phyloP scores from a whole-genome alignment of 352 stramenopile genomes.

The Phytophthora idaei region DNA sequence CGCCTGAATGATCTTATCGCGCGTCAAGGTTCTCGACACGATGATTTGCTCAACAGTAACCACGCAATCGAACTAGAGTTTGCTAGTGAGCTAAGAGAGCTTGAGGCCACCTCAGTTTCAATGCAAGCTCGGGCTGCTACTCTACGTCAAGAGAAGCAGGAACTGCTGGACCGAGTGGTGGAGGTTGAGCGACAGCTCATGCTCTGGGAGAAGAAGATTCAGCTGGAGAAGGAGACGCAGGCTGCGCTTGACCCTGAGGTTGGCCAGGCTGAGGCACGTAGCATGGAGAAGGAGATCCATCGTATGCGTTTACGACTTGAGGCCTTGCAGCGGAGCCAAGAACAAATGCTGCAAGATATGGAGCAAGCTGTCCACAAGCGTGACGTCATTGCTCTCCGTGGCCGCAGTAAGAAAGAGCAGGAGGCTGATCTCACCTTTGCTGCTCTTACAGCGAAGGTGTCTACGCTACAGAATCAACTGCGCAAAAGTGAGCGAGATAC shows the following conservation, averaged over 20 bases:
- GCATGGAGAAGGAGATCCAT: constrained; percentile 97
- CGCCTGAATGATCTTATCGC: constrained; percentile 94
- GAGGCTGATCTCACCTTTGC: constrained; percentile 82
- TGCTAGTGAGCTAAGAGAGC: constrained; percentile 89
- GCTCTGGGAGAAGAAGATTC: constrained; percentile 97
- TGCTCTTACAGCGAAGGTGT: constrained; percentile 86
- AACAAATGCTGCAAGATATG: constrained; percentile 95
- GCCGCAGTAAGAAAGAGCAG: constrained; percentile 78
- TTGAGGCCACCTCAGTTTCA: constrained; percentile 78
- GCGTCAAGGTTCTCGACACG: constrained; percentile 79
- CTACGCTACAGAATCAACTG: constrained; percentile 73
- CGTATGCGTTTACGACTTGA: constrained; percentile 94
- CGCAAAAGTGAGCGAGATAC: constrained; percentile 75
- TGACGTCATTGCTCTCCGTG: constrained; percentile 92
- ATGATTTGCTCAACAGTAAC: constrained; percentile 88
- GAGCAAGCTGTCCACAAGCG: constrained; percentile 94
- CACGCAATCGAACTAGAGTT: constrained; percentile 92
- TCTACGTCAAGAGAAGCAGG: constrained; percentile 86
- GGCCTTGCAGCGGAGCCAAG: constrained; percentile 89
- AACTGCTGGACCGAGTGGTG: constrained; percentile 90
- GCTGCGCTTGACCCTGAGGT: constrained; percentile 92
- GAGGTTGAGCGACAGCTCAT: constrained; percentile 93
- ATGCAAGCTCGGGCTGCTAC: constrained; percentile 77
- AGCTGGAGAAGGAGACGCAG: constrained; percentile 96
- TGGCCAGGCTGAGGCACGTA: constrained; percentile 88